Conservation (phyloP, 2,329 filamentous ascomycete species). For the Talaromyces marneffei region DNA sequence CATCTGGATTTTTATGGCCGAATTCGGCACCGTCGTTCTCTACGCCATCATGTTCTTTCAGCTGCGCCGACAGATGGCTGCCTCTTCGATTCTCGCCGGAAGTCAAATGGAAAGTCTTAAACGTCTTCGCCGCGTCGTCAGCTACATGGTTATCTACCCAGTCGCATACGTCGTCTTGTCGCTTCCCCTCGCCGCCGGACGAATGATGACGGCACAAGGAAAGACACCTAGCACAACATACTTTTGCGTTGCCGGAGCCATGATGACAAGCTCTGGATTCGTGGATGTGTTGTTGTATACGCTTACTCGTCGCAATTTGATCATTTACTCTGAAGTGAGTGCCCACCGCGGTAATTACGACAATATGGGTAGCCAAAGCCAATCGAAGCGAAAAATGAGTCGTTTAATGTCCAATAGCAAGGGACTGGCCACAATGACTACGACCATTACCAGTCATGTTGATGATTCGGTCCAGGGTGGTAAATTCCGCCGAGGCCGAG, state of each 20-base stretch:
- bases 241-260: conserved; percentile 49
- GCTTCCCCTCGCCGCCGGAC: conserved; percentile 54
- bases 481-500: not conserved
- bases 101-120: conserved; percentile 32
- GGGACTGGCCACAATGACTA: conserved; percentile 22
- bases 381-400: not conserved
- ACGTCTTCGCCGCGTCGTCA: conserved; percentile 39
- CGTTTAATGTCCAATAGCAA: not conserved
- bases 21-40: conserved; percentile 47
- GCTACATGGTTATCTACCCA: conserved; percentile 45
- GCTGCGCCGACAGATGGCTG: conserved; percentile 41
- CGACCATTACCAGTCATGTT: conserved; percentile 21
- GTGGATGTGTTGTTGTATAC: conserved; percentile 56
- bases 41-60: conserved; percentile 47
- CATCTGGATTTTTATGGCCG: conserved; percentile 50
- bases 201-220: conserved; percentile 38
- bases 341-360: conserved; percentile 14
- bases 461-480: conserved; percentile 21
- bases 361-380: conserved; percentile 7
- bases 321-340: conserved; percentile 47
- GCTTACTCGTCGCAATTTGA: conserved; percentile 50
- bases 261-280: conserved; percentile 55
- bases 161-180: conserved; percentile 56
- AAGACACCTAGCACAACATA: conserved; percentile 34
- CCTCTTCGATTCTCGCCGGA: conserved; percentile 27